Conservation (phyloP, 306 rosid genomes). For the Oemleria cerasiformis region DNA sequence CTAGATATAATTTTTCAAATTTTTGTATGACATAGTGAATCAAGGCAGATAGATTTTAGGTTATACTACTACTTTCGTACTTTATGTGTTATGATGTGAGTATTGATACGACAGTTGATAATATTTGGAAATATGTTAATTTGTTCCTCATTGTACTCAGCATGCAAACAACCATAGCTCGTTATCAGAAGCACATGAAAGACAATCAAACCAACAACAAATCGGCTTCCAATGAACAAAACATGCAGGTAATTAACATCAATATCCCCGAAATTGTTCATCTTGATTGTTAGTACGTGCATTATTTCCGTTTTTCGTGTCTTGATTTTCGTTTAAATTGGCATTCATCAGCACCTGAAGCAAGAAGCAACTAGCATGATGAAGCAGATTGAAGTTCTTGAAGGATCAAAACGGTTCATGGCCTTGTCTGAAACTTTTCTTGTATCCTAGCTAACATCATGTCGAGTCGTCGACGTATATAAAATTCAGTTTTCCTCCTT, state of each 20-base stretch:
- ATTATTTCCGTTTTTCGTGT: not conserved
- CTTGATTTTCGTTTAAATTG: not conserved
- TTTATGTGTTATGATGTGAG: too few relatives aligned
- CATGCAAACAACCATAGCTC: constrained; percentile 53
- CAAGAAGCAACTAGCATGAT: constrained; percentile 58
- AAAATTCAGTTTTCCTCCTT: not conserved
- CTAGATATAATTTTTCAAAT: too few relatives aligned
- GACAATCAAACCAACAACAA: constrained; percentile 26
- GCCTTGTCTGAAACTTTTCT: constrained; percentile 15
- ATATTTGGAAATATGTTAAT: too few relatives aligned
- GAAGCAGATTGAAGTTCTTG: constrained; percentile 70
- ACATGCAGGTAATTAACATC: constrained; percentile 43
- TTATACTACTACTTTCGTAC: too few relatives aligned
- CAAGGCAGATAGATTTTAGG: too few relatives aligned
- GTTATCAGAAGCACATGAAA: constrained; percentile 52
- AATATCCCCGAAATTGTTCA: not conserved
- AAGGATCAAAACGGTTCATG: constrained; percentile 63
- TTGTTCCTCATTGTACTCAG: constrained; percentile 28
- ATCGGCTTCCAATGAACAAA: constrained; percentile 37
- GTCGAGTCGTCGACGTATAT: not conserved
- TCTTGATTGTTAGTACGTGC: too few relatives aligned
- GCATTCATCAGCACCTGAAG: constrained; percentile 52
- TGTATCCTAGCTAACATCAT: not conserved
- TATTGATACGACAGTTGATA: too few relatives aligned
- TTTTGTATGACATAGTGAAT: too few relatives aligned